Percentiles rank a stretch among this genome's conserved stretches.
These are phyloP conservation scores for Phytophthora podocarpi DNA, from an alignment of 352 stramenopile genomes.

Conservation along the genomic window DNA sequence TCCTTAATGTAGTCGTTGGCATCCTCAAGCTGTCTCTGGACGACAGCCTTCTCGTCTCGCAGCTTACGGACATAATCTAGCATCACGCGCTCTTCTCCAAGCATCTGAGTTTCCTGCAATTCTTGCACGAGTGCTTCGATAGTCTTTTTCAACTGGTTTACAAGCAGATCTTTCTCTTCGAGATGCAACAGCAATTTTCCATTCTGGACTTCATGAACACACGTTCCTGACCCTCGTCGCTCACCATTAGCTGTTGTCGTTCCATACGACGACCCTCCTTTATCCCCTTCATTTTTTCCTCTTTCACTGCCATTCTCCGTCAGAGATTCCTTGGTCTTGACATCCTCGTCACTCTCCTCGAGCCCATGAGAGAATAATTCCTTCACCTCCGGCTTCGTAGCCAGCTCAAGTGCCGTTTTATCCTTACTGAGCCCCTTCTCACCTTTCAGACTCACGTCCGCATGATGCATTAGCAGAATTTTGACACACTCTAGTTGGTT, in stretches of 20 bases:
- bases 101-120: constrained; percentile 74
- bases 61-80: constrained; percentile 87
- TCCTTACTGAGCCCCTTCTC: constrained; percentile 54
- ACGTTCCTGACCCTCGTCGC: constrained; percentile 14
- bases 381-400: constrained; percentile 51
- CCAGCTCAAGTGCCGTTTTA: constrained; percentile 64
- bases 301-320: background rate
- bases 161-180: constrained; percentile 85
- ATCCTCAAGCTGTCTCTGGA: constrained; percentile 75
- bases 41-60: constrained; percentile 72
- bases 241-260: background rate
- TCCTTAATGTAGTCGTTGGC: constrained; percentile 77
- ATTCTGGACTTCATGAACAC: constrained; percentile 35
- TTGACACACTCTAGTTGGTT: constrained; percentile 60
- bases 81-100: constrained; percentile 80
- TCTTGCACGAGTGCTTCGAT: constrained; percentile 82
- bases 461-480: constrained; percentile 52
- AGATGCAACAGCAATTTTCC: constrained; percentile 59
- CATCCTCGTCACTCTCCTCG: background rate
- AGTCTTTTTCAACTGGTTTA: constrained; percentile 78
- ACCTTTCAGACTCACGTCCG: constrained; percentile 50
- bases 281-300: background rate
- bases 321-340: background rate
- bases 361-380: constrained; percentile 34
- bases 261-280: constrained; percentile 2